Conservation (phyloP, 192 early-diverging fungal genomes). For the Rhizophagus sp. region DNA sequence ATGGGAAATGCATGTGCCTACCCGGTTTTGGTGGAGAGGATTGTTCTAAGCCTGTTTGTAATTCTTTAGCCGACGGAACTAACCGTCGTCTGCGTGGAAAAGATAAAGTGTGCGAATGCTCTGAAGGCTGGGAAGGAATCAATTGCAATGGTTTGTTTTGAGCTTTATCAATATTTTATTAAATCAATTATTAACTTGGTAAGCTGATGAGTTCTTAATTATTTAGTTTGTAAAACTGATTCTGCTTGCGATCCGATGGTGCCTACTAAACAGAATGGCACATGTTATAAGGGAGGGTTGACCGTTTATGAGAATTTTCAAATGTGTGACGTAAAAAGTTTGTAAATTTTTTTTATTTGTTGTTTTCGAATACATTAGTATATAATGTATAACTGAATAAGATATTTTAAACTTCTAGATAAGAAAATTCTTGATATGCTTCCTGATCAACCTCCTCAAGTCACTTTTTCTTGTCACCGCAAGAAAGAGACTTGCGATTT, state of each 20-base stretch:
- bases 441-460: slow-evolving; percentile 71
- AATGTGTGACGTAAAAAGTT: slow-evolving; percentile 76
- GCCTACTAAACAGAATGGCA: slow-evolving; percentile 68
- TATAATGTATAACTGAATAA: not conserved
- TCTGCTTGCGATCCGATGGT: slow-evolving; percentile 66
- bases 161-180: not conserved
- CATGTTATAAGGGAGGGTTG: slow-evolving; percentile 74
- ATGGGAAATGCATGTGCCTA: slow-evolving; percentile 72
- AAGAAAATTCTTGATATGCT: slow-evolving; percentile 59
- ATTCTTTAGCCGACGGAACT: slow-evolving; percentile 64
- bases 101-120: slow-evolving; percentile 68
- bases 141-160: slow-evolving; percentile 81
- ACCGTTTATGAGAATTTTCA: slow-evolving; percentile 69
- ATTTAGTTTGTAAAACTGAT: slow-evolving; percentile 63
- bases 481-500: slow-evolving; percentile 64
- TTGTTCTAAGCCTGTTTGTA: slow-evolving; percentile 72
- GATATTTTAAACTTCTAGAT: slow-evolving; percentile 35
- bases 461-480: slow-evolving; percentile 73
- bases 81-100: slow-evolving; percentile 57
- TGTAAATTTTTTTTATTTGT: slow-evolving; percentile 26
- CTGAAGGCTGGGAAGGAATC: slow-evolving; percentile 88
- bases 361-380: not conserved
- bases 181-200: not conserved
- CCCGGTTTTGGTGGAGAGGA: slow-evolving; percentile 77
- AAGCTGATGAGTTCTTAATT: not conserved